These are phyloP conservation scores for Epicoccum nigrum DNA, from an alignment of 2,329 filamentous ascomycete genomes.

Conservation along the genomic window DNA sequence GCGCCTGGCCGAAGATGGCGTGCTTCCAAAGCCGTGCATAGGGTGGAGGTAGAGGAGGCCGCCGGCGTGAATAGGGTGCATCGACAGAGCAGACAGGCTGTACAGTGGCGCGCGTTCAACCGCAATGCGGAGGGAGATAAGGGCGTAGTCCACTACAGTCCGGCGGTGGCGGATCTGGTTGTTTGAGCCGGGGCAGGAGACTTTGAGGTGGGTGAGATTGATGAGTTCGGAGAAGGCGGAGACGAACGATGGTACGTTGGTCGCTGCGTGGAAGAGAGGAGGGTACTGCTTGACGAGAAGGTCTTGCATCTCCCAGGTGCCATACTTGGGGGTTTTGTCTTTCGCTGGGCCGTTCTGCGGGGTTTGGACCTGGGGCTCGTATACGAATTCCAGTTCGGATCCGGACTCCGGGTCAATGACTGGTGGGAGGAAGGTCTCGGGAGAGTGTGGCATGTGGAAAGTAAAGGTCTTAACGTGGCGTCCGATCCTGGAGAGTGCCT, in stretches of 20 bases:
- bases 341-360: constrained; percentile 63
- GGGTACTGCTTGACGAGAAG: constrained; percentile 86
- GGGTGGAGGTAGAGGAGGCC: constrained; percentile 80
- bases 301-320: constrained; percentile 77
- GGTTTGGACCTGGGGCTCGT: constrained; percentile 71
- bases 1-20: constrained; percentile 71
- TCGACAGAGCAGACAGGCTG: constrained; percentile 71
- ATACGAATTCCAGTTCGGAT: constrained; percentile 79
- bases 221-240: constrained; percentile 71
- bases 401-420: constrained; percentile 79
- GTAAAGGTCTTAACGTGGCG: constrained; percentile 78
- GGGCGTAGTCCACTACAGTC: constrained; percentile 82
- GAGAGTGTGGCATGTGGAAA: constrained; percentile 76
- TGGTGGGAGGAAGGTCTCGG: constrained; percentile 83
- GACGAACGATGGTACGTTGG: constrained; percentile 85
- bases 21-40: constrained; percentile 73
- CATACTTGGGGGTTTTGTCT: constrained; percentile 74
- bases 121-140: constrained; percentile 85
- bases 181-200: constrained; percentile 77
- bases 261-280: constrained; percentile 86
- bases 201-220: constrained; percentile 74
- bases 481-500: constrained; percentile 78
- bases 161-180: constrained; percentile 71
- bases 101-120: constrained; percentile 74
- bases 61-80: constrained; percentile 75